These are phyloP conservation scores for Synchytrium microbalum DNA, from an alignment of 371 early-diverging fungal genomes.

Conservation along the genomic window DNA sequence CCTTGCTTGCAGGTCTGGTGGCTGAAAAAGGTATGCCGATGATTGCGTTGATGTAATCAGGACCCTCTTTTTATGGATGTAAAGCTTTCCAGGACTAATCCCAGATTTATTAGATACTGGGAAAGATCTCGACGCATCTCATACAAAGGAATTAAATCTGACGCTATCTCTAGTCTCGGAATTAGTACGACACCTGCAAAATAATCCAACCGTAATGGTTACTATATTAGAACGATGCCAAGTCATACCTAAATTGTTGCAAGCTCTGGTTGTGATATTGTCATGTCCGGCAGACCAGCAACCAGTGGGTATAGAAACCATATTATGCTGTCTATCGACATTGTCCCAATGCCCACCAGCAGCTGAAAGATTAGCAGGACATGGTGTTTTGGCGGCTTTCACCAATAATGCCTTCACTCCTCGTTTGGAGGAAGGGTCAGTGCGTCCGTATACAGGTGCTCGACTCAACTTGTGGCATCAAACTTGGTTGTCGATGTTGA, in stretches of 20 bases:
- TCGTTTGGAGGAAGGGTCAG: constrained; percentile 11
- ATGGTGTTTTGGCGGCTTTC: constrained; percentile 11
- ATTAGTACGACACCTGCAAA: not conserved
- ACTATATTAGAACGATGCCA: constrained; percentile 8
- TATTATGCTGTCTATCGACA: constrained; percentile 11
- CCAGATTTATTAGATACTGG: too few relatives aligned
- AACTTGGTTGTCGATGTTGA: not conserved
- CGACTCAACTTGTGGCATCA: not conserved
- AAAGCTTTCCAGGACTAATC: too few relatives aligned
- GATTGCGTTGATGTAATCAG: too few relatives aligned
- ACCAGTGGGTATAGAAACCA: constrained; percentile 2
- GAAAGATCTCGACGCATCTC: not conserved
- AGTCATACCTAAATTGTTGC: not conserved
- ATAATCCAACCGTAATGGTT: constrained; percentile 9
- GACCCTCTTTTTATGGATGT: too few relatives aligned
- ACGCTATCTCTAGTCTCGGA: not conserved
- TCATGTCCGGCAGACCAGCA: not conserved
- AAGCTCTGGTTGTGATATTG: not conserved
- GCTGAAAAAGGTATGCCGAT: not conserved
- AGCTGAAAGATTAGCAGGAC: constrained; percentile 14
- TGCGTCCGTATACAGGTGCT: not conserved
- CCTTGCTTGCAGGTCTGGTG: not conserved
- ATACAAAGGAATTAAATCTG: not conserved
- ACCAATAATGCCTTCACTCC: constrained; percentile 20
- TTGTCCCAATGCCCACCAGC: constrained; percentile 13